Percentiles rank a stretch among this genome's conserved stretches.
These are phyloP conservation scores for Inonotus obliquus DNA, from an alignment of 1,284 basidiomycete genomes.

Conservation along the genomic window DNA sequence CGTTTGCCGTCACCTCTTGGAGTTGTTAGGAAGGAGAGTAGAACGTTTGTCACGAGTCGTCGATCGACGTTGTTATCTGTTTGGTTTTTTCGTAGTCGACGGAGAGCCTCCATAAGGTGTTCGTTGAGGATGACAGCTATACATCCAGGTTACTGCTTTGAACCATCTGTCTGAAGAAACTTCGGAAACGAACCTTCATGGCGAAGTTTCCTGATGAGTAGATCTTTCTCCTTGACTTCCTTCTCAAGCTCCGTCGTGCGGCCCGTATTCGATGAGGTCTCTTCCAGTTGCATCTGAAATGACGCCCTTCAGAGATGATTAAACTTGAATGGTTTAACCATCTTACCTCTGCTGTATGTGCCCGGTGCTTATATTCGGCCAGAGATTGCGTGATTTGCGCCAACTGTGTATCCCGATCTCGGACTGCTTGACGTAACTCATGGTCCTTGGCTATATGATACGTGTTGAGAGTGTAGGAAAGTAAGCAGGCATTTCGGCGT, in stretches of 20 bases:
- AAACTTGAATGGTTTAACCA: background rate
- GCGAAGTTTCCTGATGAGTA: constrained; percentile 87
- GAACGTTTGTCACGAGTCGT: constrained; percentile 90
- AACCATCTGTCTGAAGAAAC: background rate
- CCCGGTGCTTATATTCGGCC: constrained; percentile 82
- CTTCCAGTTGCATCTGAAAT: constrained; percentile 65
- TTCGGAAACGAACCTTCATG: constrained; percentile 74
- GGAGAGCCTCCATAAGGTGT: constrained; percentile 95
- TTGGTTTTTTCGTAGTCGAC: constrained; percentile 81
- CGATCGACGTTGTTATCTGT: constrained; percentile 89
- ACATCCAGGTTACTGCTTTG: constrained; percentile 5
- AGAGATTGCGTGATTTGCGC: constrained; percentile 67
- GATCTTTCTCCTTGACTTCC: constrained; percentile 92
- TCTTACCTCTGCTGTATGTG: constrained; percentile 78
- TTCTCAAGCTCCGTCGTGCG: constrained; percentile 73
- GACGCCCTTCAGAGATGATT: constrained; percentile 13
- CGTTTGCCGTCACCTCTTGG: constrained; percentile 91
- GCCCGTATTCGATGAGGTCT: constrained; percentile 62
- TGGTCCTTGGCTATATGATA: constrained; percentile 60
- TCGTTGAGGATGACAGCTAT: constrained; percentile 94
- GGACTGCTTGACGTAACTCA: constrained; percentile 73
- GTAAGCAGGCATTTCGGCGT: constrained; percentile 26
- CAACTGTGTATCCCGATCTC: constrained; percentile 77
- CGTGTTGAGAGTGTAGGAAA: constrained; percentile 20
- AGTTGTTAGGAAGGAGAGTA: constrained; percentile 89